Conservation (phyloP, 306 rosid genomes). For the Malus asiatica region DNA sequence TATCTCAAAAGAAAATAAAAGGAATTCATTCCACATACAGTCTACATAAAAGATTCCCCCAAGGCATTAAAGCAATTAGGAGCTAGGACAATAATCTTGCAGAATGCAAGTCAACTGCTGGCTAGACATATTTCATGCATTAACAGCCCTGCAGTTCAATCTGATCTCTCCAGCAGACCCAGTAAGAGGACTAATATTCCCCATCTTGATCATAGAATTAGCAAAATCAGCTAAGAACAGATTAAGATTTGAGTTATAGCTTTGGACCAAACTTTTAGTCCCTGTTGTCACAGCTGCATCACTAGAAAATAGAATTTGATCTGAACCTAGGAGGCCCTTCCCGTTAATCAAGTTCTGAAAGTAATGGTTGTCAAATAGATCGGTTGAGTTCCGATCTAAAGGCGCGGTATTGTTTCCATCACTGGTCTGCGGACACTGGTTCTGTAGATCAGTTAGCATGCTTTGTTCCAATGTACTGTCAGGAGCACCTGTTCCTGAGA, state of each 20-base stretch:
- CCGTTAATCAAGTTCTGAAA: constrained; percentile 48
- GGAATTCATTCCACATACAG: background rate
- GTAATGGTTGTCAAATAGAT: constrained; percentile 83
- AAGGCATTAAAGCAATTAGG: background rate
- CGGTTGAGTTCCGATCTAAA: constrained; percentile 62
- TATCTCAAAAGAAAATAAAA: no score
- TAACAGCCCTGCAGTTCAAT: constrained; percentile 56
- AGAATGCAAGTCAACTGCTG: background rate
- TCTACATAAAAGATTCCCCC: background rate
- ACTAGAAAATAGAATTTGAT: constrained; percentile 55
- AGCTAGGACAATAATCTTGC: background rate
- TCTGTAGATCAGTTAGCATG: constrained; percentile 53
- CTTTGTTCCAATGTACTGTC: constrained; percentile 47
- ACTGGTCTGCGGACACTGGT: constrained; percentile 48
- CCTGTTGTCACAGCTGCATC: constrained; percentile 30
- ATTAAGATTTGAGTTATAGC: constrained; percentile 29
- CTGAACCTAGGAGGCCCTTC: constrained; percentile 72
- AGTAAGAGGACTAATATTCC: constrained; percentile 49
- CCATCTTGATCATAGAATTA: constrained; percentile 80
- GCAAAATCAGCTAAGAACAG: constrained; percentile 55
- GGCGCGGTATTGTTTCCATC: constrained; percentile 50
- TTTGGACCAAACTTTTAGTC: constrained; percentile 44
- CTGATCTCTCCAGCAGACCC: constrained; percentile 75
- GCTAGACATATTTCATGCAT: background rate
- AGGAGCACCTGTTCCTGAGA: constrained; percentile 47